Percentiles rank a stretch among this genome's conserved stretches.
phyloP scores from a whole-genome alignment of 2,329 filamentous ascomycete genomes.

The Penicillium sp. region DNA sequence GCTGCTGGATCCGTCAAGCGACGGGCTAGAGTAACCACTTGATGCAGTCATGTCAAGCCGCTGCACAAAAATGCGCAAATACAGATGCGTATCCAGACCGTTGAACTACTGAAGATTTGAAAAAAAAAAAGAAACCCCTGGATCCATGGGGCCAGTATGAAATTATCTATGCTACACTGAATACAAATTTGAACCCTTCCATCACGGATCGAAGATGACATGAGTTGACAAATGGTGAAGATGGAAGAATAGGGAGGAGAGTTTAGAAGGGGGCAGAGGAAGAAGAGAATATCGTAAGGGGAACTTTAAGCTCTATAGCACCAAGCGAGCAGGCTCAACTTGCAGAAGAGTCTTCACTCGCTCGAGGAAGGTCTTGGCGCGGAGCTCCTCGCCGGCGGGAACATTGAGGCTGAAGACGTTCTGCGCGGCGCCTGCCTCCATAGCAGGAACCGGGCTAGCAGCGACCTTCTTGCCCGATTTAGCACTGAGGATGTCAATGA shows the following conservation, averaged over 20 bases:
- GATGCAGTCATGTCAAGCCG: too few species aligned
- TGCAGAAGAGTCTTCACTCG: conserved; percentile 79
- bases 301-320: conserved; percentile 41
- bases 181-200: conserved; percentile 16
- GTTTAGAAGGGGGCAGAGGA: conserved; percentile 1
- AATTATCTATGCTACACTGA: conserved; percentile 27
- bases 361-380: conserved; percentile 76
- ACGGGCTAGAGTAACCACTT: too few species aligned
- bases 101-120: neutral
- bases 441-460: conserved; percentile 18
- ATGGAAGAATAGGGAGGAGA: neutral
- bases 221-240: conserved; percentile 13
- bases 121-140: neutral
- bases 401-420: conserved; percentile 82
- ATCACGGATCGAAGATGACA: conserved; percentile 11
- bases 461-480: conserved; percentile 33
- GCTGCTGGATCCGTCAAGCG: too few species aligned
- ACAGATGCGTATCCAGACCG: neutral
- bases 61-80: neutral
- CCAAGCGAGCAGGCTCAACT: conserved; percentile 68
- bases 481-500: conserved; percentile 72
- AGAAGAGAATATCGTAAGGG: conserved; percentile 9
- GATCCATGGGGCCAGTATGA: conserved; percentile 13
- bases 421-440: conserved; percentile 46
- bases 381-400: conserved; percentile 70